Base-by-base conservation (phyloP, 1,284 basidiomycete genomes). In the Bjerkandera adusta region DNA sequence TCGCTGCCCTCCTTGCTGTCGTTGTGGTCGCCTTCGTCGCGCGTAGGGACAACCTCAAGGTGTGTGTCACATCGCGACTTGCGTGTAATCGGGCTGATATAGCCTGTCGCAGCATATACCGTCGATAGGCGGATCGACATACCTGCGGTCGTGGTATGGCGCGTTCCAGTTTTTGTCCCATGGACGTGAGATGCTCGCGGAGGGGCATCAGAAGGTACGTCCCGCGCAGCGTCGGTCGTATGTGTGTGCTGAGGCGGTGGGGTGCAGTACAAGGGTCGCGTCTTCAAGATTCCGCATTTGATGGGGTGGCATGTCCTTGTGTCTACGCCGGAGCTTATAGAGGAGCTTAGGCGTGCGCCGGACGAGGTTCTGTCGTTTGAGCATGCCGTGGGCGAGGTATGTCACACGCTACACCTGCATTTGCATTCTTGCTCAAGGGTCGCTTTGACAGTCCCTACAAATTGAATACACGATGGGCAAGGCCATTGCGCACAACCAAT, bases 261-360 rank as follows among this genome's bases (percentile, higher is more conserved):
- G 18, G 10, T 13, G 48, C 38, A 68, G 59, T 52, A 61, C 52
- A 51, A 55, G 43, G 57, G 53, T 22, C 44, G 55, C 11, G 52
- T 52, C 2, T 72, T 69, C 61, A 67, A 68, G 47, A 48, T 70
- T 5, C 56, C 67, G 0, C 41, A 57, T n/a, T 48, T 65, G 3
- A 56, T 55, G 36, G 45, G 50, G 2, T 71, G 66, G 68, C 43
- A 58, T 2, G 52, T 70, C 24, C 49, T 71, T 4, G 57, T 68
- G 16, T 61, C 57, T n/a, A 62, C 59, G 4, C 52, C 57, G 1
- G 44, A 64, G 36, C 57, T 67, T 44, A 57, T 68, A 2, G 65
- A 70, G 2, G 69, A 71, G 36, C 48, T 71, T 5, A 59, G 62
- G 6, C 61, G 54, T 29, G 62, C 66, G 1, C 57, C 57, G 2